phyloP scores from a whole-genome alignment of 305 asterid genomes.

The Fraxinus velutina region DNA sequence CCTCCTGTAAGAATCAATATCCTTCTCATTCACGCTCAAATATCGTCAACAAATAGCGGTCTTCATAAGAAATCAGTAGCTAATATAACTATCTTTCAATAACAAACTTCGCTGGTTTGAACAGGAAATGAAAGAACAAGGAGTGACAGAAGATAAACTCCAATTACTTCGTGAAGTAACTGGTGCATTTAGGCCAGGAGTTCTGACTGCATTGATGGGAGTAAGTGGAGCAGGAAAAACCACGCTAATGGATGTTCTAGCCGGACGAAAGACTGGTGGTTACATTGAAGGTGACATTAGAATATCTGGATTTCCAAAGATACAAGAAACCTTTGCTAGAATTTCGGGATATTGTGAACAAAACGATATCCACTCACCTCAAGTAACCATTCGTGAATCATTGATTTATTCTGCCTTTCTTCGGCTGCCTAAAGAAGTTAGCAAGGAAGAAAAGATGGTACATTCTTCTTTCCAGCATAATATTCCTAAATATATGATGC shows the following conservation, averaged over 20 bases:
- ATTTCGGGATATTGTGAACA: slow-evolving; percentile 36
- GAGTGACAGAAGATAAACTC: slow-evolving; percentile 23
- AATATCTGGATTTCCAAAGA: slow-evolving; percentile 33
- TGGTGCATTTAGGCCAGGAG: slow-evolving; percentile 33
- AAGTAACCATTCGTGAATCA: slow-evolving; percentile 22
- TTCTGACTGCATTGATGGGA: slow-evolving; percentile 33
- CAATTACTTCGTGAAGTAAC: slow-evolving; percentile 32
- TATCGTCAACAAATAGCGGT: background rate
- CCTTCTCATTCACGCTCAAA: background rate
- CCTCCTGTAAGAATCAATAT: slow-evolving; percentile 36
- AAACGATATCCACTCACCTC: slow-evolving; percentile 34
- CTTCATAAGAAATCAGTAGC: background rate
- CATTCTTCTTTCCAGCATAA: background rate
- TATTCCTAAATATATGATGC: background rate
- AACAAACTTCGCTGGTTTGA: background rate
- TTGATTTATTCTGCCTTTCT: slow-evolving; percentile 31
- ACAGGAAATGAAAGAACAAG: slow-evolving; percentile 35
- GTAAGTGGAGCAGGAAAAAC: slow-evolving; percentile 43
- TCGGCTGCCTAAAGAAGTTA: slow-evolving; percentile 23
- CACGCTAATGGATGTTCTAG: slow-evolving; percentile 36
- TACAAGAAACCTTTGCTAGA: slow-evolving; percentile 35
- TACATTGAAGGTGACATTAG: slow-evolving; percentile 30
- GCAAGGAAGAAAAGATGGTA: background rate
- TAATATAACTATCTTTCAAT: background rate
- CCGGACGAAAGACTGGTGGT: slow-evolving; percentile 38